Base-by-base conservation (phyloP, 129 eudicot species). In the Deinandra increscens region DNA sequence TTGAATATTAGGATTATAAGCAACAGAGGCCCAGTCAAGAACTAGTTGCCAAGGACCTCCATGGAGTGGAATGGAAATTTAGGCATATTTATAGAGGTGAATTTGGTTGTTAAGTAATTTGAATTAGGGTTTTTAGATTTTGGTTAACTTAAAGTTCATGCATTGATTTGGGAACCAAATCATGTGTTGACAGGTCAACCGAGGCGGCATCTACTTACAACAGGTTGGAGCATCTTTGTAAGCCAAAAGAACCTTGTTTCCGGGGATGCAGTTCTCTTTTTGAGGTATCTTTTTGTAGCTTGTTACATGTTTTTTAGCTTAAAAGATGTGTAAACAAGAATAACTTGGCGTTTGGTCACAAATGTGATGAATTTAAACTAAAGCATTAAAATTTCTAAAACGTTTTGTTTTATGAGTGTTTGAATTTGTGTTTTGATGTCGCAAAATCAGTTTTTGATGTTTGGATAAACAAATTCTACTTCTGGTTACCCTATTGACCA, bases 11-110 rank as follows among this genome's bases (percentile, higher is more conserved):
- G 97, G 95, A 91, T 45, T 88, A 91, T 75, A 87, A 83, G 72
- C 87, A 82, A 83, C 98, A 88, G 73, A 86, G 98, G 75, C 98
- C 98, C 33, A 88, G 96, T 17, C 98, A 91, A 78, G 98, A 91
- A 81, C 90, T 91, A 34, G 80, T 82, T 64, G 97, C 98, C 22
- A 88, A 88, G 83, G 98, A 91, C 66, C 85, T 91, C 17, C 98
- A 91, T 75, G 98, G 98, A 60, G 86, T 84, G 4, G 98, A 88
- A 75, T 91, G 98, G 98, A 88, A 81, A 83, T 91, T 91, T 69
- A 83, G 98, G 44, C 98, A 91, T 70, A 91, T 91, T 11, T 91
- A 91, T 61, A 79, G 98, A 86, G 98, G 98, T 91, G 75, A 60
- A 75, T 61, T 26, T 49, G 49, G 65, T 69, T 58, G 41, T 58